Evolutionary conservation across 1,139 yeast genomes (phyloP).

Genomic region (Pichia sp.): DNA sequence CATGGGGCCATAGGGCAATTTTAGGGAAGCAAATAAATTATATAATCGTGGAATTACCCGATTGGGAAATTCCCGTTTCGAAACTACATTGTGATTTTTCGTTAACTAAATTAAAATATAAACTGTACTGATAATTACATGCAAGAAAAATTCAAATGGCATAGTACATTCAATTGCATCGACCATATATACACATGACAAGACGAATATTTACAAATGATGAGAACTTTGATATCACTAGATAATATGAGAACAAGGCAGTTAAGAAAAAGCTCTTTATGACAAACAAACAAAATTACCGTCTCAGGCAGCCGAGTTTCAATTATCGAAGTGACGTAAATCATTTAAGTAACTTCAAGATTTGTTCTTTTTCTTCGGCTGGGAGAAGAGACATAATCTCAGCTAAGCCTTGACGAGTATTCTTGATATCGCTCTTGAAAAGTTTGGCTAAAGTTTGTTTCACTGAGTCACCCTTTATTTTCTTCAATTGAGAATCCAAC

Average conservation of each 20-base stretch:
- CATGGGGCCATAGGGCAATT: background rate
- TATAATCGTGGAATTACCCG: background rate
- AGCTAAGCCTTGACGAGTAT: conserved; percentile 45
- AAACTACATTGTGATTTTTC: background rate
- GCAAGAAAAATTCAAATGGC: too few species aligned
- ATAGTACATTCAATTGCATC: background rate
- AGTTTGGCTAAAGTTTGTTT: conserved; percentile 59
- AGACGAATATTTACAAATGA: background rate
- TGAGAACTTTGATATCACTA: background rate
- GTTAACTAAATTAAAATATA: background rate
- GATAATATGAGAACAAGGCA: background rate
- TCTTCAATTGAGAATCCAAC: conserved; percentile 58
- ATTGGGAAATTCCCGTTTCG: conserved; percentile 1
- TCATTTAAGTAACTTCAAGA: conserved; percentile 34
- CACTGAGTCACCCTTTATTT: conserved; percentile 60
- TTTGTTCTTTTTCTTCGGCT: conserved; percentile 44
- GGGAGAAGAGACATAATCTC: conserved; percentile 46
- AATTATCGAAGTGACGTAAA: background rate
- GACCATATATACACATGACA: background rate
- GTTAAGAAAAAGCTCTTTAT: conserved; percentile 2
- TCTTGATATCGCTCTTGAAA: conserved; percentile 47
- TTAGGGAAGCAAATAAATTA: background rate
- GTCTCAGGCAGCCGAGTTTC: background rate
- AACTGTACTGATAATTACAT: background rate
- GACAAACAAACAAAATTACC: conserved; percentile 18